A percentile compares a stretch with the other conserved stretches of the same genome.
Conservation (phyloP, 2,329 filamentous ascomycete genomes). For the Phialophora macrospora region DNA sequence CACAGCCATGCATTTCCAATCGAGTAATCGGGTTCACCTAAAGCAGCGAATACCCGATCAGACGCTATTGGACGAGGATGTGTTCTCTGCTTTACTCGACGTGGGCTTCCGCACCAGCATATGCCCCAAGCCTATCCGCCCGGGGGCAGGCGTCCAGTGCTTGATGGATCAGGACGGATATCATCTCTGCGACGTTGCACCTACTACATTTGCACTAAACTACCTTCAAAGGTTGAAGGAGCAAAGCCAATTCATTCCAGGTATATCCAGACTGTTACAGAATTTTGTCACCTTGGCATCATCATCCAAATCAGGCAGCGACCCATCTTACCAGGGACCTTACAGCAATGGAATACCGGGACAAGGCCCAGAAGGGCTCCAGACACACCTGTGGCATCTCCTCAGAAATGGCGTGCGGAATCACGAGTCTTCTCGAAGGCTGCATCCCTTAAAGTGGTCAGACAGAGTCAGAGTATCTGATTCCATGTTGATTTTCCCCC, state of each 20-base stretch:
- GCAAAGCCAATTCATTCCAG: constrained; percentile 23
- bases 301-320: neutral
- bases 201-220: constrained; percentile 19
- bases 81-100: constrained; percentile 26
- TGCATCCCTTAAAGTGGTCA: constrained; percentile 24
- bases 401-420: constrained; percentile 20
- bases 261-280: constrained; percentile 21
- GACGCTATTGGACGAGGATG: constrained; percentile 19
- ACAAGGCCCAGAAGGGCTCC: neutral
- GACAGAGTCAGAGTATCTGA: neutral
- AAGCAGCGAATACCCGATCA: neutral
- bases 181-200: constrained; percentile 26
- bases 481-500: neutral
- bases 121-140: constrained; percentile 19
- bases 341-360: neutral
- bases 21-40: neutral
- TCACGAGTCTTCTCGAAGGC: constrained; percentile 21
- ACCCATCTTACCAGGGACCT: neutral
- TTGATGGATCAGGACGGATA: constrained; percentile 1
- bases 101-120: constrained; percentile 28
- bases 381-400: constrained; percentile 26
- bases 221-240: constrained; percentile 27
- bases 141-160: constrained; percentile 21
- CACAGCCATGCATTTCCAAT: neutral
- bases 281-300: constrained; percentile 12